Evolutionary conservation across 768 basidiomycete genomes (phyloP).

Genomic region (Daedaleopsis nitida): DNA sequence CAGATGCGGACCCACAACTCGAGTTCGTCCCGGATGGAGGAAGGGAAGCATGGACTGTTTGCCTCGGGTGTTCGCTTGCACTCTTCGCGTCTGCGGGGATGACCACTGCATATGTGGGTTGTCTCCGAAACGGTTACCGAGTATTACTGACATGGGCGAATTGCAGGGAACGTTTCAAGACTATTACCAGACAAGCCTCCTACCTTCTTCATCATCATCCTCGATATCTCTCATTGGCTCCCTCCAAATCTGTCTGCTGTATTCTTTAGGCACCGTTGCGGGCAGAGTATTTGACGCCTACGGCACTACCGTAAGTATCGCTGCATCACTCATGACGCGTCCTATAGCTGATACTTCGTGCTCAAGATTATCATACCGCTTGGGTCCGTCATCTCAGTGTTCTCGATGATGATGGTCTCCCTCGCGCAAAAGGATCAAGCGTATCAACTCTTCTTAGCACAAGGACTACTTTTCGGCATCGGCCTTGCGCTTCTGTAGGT

Average conservation of each 20-base stretch:
- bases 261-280: slow-evolving; percentile 26
- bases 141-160: not conserved
- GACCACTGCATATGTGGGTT: slow-evolving; percentile 23
- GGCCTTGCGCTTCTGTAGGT: slow-evolving; percentile 30
- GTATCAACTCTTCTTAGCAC: slow-evolving; percentile 34
- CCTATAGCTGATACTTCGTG: not conserved
- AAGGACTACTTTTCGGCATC: slow-evolving; percentile 34
- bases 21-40: slow-evolving; percentile 30
- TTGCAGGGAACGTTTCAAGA: slow-evolving; percentile 32
- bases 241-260: slow-evolving; percentile 29
- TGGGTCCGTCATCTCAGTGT: slow-evolving; percentile 26
- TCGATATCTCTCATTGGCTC: slow-evolving; percentile 32
- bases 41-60: slow-evolving; percentile 28
- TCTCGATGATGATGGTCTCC: slow-evolving; percentile 32
- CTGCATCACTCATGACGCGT: not conserved
- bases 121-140: not conserved
- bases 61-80: slow-evolving; percentile 23
- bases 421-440: slow-evolving; percentile 25
- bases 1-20: not conserved
- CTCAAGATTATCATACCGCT: slow-evolving; percentile 24
- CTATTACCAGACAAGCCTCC: slow-evolving; percentile 27
- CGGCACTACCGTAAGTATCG: slow-evolving; percentile 23
- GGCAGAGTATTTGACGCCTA: slow-evolving; percentile 32
- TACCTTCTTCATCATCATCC: slow-evolving; percentile 27
- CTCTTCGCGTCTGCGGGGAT: slow-evolving; percentile 25